Percentiles rank a stretch among this genome's conserved stretches.
Evolutionary conservation across 2,329 filamentous ascomycete species (phyloP).

Genomic region (Apiospora saccharicola): DNA sequence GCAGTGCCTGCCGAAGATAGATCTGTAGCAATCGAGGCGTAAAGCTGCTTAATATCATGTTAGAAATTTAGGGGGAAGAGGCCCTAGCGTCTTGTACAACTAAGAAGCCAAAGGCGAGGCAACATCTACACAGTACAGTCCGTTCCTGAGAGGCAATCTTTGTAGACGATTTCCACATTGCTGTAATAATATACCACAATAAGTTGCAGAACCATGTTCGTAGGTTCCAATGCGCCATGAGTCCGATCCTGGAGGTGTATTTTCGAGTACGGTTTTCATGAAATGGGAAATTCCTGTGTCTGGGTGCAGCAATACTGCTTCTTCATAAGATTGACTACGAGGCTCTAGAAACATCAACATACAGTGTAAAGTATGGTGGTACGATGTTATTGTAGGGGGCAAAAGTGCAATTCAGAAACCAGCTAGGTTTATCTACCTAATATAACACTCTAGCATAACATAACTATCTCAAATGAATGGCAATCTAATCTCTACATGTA

Average conservation of each 20-base stretch:
- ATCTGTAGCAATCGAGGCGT: slow-evolving; percentile 3
- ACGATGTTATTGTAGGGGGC: neutral
- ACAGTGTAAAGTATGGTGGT: neutral
- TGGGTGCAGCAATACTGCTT: neutral
- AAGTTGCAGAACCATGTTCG: neutral
- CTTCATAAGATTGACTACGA: too few species aligned
- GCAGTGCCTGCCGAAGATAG: neutral
- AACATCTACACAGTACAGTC: neutral
- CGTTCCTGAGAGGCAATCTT: neutral
- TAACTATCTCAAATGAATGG: neutral
- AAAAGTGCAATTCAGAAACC: neutral
- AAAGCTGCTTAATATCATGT: neutral
- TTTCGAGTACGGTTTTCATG: too few species aligned
- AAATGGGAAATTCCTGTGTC: neutral
- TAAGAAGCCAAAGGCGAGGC: neutral
- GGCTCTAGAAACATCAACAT: neutral
- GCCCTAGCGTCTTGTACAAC: neutral
- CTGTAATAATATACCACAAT: neutral
- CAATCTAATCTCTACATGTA: neutral
- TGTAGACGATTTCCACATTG: neutral
- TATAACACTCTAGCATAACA: neutral
- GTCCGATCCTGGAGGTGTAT: neutral
- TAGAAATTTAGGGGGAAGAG: neutral
- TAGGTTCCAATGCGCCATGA: neutral
- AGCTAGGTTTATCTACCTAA: neutral